phyloP scores from a whole-genome alignment of 805 yeast genomes.

The Ogataea degrootiae region DNA sequence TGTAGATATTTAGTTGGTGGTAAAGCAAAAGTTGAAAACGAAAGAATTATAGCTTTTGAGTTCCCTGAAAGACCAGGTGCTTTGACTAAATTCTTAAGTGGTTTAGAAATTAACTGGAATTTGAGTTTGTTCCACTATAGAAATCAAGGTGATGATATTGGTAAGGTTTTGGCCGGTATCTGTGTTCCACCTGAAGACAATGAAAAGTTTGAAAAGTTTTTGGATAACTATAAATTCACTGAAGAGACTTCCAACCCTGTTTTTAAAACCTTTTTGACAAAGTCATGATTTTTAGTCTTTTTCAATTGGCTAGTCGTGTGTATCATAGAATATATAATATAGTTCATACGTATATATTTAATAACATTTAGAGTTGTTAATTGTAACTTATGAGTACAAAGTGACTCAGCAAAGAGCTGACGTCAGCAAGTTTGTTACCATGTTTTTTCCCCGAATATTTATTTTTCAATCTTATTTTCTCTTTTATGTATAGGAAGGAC shows the following conservation, averaged over 20 bases:
- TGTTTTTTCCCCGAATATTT: too few species aligned
- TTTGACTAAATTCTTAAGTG: slow-evolving; percentile 67
- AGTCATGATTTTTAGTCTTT: background rate
- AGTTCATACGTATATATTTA: background rate
- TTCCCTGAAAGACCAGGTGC: slow-evolving; percentile 99
- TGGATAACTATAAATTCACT: slow-evolving; percentile 61
- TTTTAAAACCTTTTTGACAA: slow-evolving; percentile 67
- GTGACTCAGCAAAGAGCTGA: too few species aligned
- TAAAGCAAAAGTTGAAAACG: slow-evolving; percentile 64
- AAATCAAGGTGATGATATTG: slow-evolving; percentile 94
- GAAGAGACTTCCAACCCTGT: slow-evolving; percentile 86
- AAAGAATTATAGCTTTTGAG: slow-evolving; percentile 77
- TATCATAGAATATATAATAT: background rate
- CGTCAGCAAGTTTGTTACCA: too few species aligned
- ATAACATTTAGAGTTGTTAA: background rate
- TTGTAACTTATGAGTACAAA: too few species aligned
- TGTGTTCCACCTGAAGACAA: slow-evolving; percentile 72
- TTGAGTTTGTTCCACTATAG: slow-evolving; percentile 93
- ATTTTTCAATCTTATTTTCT: too few species aligned
- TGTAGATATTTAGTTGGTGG: slow-evolving; percentile 98
- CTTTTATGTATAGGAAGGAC: too few species aligned
- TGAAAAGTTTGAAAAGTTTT: slow-evolving; percentile 60
- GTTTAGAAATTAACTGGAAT: slow-evolving; percentile 79
- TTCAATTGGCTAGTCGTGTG: background rate
- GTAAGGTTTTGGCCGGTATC: slow-evolving; percentile 87